Base-by-base conservation (phyloP, 164 flowering plant species). In the Tetrastigma voinierianum region DNA sequence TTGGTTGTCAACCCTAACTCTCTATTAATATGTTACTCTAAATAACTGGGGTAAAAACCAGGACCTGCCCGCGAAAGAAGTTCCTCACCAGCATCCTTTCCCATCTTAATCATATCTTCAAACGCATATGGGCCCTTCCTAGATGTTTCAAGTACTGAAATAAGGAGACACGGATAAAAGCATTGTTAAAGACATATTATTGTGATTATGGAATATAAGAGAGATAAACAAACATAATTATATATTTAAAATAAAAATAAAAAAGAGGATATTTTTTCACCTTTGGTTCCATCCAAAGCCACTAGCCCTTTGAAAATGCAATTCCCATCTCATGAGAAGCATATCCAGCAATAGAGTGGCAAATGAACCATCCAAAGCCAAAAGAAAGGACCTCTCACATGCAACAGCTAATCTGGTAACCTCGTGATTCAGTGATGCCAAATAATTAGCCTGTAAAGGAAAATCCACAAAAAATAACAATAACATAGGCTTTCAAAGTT, bases 261-360 rank as follows among this genome's bases (percentile, higher is more conserved):
- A n/a, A n/a, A n/a, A n/a, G n/a, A n/a, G n/a, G n/a, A n/a, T n/a
- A n/a, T n/a, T n/a, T 11, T 15, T 52, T 65, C 77, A 95, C 99
- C 98, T 67, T 76, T 81, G 24, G 84, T 87, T 72, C 99, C 99
- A 81, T 95, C 96, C 0, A 98, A 92, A 67, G 99, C 99, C 32
- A 95, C 99, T 79, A 92, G 77, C 18, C 97, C 99, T 76, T 69
- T 90, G 49, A 95, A 95, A 46, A 84, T 48, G 73, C 99, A 92
- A 56, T 86, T 73, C 9, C 99, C 98, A 66, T 86, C 83, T 84
- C 94, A 44, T 72, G 79, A 51, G 71, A 64, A 17, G 99, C 99
- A 68, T 90, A 92, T 60, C 99, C 99, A 11, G 97, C 99, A 74
- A 95, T 95, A 15, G 99, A 51, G 99, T 95, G 89, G 69, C 99